These are phyloP conservation scores for Lasiodiplodia citricola DNA, from an alignment of 2,329 filamentous ascomycete genomes.

Conservation along the genomic window DNA sequence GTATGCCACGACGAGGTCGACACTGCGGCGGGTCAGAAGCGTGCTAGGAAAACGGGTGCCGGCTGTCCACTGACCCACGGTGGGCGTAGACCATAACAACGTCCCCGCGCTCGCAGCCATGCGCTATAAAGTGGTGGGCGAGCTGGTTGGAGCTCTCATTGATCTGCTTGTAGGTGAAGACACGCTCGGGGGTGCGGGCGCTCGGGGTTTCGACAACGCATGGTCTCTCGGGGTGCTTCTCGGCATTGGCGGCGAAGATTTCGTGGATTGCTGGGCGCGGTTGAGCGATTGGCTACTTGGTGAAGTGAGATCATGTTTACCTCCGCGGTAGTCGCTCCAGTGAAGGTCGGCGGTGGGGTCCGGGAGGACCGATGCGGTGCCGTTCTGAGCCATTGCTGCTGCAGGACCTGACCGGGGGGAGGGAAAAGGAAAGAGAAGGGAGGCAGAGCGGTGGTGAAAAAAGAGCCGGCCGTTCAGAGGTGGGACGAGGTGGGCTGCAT, in stretches of 20 bases:
- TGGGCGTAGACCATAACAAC: conserved; percentile 94
- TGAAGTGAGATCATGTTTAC: background rate
- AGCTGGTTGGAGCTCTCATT: conserved; percentile 81
- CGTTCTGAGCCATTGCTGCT: conserved; percentile 19
- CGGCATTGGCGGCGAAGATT: conserved; percentile 70
- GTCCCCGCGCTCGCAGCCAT: conserved; percentile 77
- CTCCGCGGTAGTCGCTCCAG: conserved; percentile 67
- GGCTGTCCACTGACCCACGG: conserved; percentile 55
- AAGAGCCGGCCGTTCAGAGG: background rate
- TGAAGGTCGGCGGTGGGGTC: conserved; percentile 71
- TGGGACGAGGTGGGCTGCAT: background rate
- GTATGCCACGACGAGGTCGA: conserved; percentile 76
- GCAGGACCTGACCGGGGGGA: background rate
- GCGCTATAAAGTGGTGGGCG: conserved; percentile 76
- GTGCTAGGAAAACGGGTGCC: background rate
- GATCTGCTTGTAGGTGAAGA: conserved; percentile 86
- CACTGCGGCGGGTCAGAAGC: conserved; percentile 40
- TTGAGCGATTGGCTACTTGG: conserved; percentile 6
- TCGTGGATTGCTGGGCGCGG: conserved; percentile 65
- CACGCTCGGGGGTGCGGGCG: conserved; percentile 60
- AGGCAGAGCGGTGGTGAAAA: background rate
- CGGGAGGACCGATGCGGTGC: conserved; percentile 49
- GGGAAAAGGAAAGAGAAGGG: background rate
- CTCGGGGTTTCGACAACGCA: conserved; percentile 72
- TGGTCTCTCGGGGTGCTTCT: conserved; percentile 68